A percentile compares a stretch with the other conserved stretches of the same genome.
phyloP scores from a whole-genome alignment of 192 early-diverging fungal species.

The Diversispora eburnea region DNA sequence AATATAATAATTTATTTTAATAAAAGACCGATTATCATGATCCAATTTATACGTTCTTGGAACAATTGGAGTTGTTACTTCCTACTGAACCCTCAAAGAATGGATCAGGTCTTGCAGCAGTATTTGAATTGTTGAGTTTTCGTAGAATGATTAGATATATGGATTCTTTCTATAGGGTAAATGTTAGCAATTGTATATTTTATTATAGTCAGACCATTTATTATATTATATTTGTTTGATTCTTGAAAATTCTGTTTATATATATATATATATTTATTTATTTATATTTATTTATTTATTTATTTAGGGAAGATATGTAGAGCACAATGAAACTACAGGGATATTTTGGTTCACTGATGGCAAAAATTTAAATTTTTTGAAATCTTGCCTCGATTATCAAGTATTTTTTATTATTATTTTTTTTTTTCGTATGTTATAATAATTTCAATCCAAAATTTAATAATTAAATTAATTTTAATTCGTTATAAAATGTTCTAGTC shows the following conservation, averaged over 20 bases:
- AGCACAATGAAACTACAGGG: conserved; percentile 10
- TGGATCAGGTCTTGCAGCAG: neutral
- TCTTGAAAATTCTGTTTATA: too few species aligned
- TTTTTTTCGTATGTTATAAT: too few species aligned
- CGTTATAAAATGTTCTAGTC: too few species aligned
- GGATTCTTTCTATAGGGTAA: conserved; percentile 10
- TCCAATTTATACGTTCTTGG: conserved; percentile 10
- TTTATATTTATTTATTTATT: neutral
- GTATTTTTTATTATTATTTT: neutral
- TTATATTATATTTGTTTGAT: too few species aligned
- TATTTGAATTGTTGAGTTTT: conserved; percentile 1
- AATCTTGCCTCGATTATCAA: neutral
- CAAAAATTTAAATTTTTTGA: conserved; percentile 7
- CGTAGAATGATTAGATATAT: neutral
- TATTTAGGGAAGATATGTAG: conserved; percentile 3
- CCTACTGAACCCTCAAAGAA: neutral
- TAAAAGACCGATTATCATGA: neutral
- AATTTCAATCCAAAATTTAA: too few species aligned
- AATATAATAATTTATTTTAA: neutral
- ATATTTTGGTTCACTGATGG: conserved; percentile 25
- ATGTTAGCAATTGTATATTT: neutral
- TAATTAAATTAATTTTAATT: too few species aligned
- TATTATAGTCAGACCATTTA: too few species aligned
- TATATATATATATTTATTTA: too few species aligned
- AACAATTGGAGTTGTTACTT: conserved; percentile 12